Evolutionary conservation across 495 filamentous ascomycete genomes (phyloP), one percentile per base, ranked within the genome.

Genomic region (Talaromyces borbonicus): DNA sequence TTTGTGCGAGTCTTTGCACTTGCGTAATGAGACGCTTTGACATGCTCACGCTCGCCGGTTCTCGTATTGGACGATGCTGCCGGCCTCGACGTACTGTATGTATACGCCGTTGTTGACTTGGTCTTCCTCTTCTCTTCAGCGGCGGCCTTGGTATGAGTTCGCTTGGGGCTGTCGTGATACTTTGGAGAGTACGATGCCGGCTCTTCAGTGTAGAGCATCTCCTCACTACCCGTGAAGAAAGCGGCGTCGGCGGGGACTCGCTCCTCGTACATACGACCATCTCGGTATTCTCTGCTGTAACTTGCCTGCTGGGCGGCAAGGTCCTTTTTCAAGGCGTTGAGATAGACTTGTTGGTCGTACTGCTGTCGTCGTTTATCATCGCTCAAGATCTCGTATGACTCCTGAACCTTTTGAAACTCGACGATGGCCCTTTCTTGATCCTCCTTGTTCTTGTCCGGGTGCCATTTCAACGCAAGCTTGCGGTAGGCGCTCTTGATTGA

Each of bases 361-460:
- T 77, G 78, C 42, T 68, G 53, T 51, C 87, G 73, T 49, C 78
- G 77, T 2, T 65, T 68, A 22, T 89, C 83, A 58, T 96, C 85
- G 56, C 80, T 87, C 35, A 98, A 77, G 11, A 93, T 69, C 64
- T 97, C 92, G 61, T 93, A 98, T 37, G 92, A 87, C 51, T 89
- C 77, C 61, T 96, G 90, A 25, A 97, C 87, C 61, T 81, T 82
- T 63, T 96, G 87, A 60, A 96, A 98, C 66, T 94, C 79, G 47
- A 86, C 80, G 47, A 80, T 75, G 58, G 89, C 92, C 51, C 75
- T 65, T 43, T 66, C 68, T 47, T 81, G 81, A 52, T 81, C 74
- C 50, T 93, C 84, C 55, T 87, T 78, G 40, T 96, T 78, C 69
- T 97, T 97, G 72, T 98, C 92, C 25, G 92, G 92, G 59, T 98